Percentiles rank a stretch among this genome's conserved stretches.
These are phyloP conservation scores for Russula olivacea DNA, from an alignment of 768 basidiomycete species.

Conservation along the genomic window DNA sequence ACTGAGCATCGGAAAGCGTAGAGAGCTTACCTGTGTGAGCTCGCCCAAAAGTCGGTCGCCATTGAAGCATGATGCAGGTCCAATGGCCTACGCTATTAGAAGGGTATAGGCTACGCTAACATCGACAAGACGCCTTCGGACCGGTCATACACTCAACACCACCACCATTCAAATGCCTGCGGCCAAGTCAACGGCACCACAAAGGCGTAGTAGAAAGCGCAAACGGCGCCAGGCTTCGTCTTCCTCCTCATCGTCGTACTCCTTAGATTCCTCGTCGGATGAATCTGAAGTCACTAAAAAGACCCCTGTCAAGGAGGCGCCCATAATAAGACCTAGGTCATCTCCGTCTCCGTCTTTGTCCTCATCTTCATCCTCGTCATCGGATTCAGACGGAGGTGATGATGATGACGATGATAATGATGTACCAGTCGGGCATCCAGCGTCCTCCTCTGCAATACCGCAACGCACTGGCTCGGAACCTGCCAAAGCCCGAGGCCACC, in stretches of 20 bases:
- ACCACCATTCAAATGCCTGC: slow-evolving; percentile 7
- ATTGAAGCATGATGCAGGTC: slow-evolving; percentile 34
- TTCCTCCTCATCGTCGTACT: slow-evolving; percentile 21
- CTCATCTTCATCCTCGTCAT: slow-evolving; percentile 22
- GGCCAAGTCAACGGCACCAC: slow-evolving; percentile 26
- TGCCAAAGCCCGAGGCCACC: slow-evolving; percentile 4
- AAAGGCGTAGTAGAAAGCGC: slow-evolving; percentile 33
- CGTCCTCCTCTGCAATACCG: neutral
- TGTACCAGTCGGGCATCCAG: slow-evolving; percentile 3
- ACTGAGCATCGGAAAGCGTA: neutral
- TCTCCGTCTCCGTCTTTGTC: slow-evolving; percentile 25
- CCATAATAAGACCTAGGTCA: slow-evolving; percentile 6
- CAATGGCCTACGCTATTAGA: neutral
- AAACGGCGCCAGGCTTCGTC: slow-evolving; percentile 32
- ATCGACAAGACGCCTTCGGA: neutral
- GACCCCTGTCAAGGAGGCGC: neutral
- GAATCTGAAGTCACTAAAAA: slow-evolving; percentile 12
- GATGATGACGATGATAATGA: neutral
- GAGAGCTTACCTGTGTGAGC: slow-evolving; percentile 67
- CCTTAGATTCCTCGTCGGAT: slow-evolving; percentile 26
- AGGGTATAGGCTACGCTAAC: neutral
- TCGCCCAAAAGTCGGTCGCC: slow-evolving; percentile 91
- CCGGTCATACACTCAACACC: neutral
- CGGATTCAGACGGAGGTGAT: slow-evolving; percentile 22
- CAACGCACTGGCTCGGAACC: neutral